These are phyloP conservation scores for Acacia pycnantha DNA, from an alignment of 331 rosid genomes.

Conservation along the genomic window DNA sequence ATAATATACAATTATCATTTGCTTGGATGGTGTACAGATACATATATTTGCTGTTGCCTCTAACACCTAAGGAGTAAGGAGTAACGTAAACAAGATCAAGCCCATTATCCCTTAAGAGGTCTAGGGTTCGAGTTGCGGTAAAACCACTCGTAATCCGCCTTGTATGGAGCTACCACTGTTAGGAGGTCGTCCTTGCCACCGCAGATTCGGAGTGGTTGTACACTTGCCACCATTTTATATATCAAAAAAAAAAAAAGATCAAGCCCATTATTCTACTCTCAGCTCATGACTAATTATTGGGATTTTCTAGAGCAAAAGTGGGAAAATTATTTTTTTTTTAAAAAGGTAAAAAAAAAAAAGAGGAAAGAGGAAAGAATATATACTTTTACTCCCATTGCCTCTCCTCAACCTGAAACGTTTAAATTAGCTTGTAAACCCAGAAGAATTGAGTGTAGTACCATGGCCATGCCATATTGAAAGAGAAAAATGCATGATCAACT, in stretches of 20 bases:
- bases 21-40: background rate
- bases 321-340: background rate
- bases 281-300: background rate
- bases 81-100: background rate
- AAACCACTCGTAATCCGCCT: too few species aligned
- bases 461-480: slow-evolving; percentile 23
- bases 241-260: too few species aligned
- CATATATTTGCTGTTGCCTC: background rate
- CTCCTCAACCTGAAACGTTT: background rate
- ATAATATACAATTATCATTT: slow-evolving; percentile 6
- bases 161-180: too few species aligned
- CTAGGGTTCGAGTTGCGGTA: too few species aligned
- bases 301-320: background rate
- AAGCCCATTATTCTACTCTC: background rate
- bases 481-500: slow-evolving; percentile 22
- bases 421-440: background rate
- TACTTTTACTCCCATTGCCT: background rate
- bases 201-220: too few species aligned
- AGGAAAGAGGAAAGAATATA: background rate
- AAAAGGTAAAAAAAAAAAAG: background rate
- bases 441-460: background rate
- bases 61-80: background rate
- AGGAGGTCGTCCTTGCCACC: too few species aligned
- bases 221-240: too few species aligned
- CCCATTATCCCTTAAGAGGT: too few species aligned